phyloP scores from a whole-genome alignment of 2,329 filamentous ascomycete genomes.

The Clonostachys sp. region DNA sequence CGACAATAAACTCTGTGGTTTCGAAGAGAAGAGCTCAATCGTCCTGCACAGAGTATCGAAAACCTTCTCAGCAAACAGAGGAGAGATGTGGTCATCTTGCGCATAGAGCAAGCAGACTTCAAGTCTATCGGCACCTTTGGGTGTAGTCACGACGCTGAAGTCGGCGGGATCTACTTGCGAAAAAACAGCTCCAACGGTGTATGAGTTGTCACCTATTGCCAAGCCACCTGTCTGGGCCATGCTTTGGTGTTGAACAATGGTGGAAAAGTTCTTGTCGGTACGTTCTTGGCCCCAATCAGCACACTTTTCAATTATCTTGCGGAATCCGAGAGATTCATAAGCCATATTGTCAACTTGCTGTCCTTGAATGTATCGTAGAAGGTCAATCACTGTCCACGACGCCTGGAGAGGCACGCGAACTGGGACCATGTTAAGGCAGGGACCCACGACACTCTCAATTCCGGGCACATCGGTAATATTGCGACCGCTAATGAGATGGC shows the following conservation, averaged over 20 bases:
- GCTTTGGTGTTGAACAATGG: constrained; percentile 15
- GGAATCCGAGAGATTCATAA: constrained; percentile 14
- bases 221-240: constrained; percentile 8
- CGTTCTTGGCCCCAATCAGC: constrained; percentile 9
- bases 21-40: no score
- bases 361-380: constrained; percentile 31
- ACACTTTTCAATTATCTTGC: constrained; percentile 13
- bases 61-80: no score
- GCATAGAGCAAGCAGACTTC: constrained; percentile 12
- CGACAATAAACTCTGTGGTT: no score
- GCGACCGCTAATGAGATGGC: constrained; percentile 31
- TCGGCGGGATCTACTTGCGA: constrained; percentile 12
- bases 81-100: constrained; percentile 1
- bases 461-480: constrained; percentile 22
- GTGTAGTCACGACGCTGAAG: constrained; percentile 13
- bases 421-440: constrained; percentile 34
- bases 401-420: constrained; percentile 21
- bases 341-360: constrained; percentile 26
- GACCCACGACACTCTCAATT: constrained; percentile 28
- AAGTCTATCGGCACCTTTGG: constrained; percentile 2
- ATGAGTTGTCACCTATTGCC: constrained; percentile 8
- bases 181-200: constrained; percentile 9
- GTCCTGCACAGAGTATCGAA: no score
- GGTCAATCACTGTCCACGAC: constrained; percentile 24
- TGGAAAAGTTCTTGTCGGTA: constrained; percentile 10